Percentiles rank a stretch among this genome's conserved stretches.
Evolutionary conservation across 345 rosid genomes (phyloP).

Genomic region (Camelina laxa): DNA sequence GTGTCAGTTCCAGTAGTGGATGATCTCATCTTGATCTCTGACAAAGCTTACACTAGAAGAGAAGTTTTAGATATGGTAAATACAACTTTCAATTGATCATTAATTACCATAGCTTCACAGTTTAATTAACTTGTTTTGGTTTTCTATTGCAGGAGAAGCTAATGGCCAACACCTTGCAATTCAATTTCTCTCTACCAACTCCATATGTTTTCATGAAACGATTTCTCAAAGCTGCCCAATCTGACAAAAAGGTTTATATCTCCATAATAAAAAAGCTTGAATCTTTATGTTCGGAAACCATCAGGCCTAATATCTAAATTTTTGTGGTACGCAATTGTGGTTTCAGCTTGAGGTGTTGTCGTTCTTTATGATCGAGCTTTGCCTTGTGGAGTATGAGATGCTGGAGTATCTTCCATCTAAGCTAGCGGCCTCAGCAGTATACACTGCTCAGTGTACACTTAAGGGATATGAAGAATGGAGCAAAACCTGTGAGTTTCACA

Average conservation of each 20-base stretch:
- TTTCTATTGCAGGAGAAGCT: constrained; percentile 71
- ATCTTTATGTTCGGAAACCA: not conserved
- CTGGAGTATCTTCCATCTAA: constrained; percentile 61
- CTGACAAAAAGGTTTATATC: constrained; percentile 71
- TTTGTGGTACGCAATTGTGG: constrained; percentile 24
- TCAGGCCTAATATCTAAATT: constrained; percentile 13
- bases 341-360: constrained; percentile 83
- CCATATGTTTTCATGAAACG: constrained; percentile 90
- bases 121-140: not conserved
- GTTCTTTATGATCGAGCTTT: constrained; percentile 62
- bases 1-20: constrained; percentile 97
- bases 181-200: constrained; percentile 80
- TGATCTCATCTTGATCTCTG: constrained; percentile 92
- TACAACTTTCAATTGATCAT: constrained; percentile 12
- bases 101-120: not conserved
- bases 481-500: constrained; percentile 56
- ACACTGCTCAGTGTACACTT: constrained; percentile 58
- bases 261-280: constrained; percentile 6
- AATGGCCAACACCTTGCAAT: constrained; percentile 71
- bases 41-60: constrained; percentile 82
- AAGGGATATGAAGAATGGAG: constrained; percentile 51
- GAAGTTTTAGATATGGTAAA: constrained; percentile 92
- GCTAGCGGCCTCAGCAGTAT: constrained; percentile 72
- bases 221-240: constrained; percentile 81
- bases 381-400: constrained; percentile 63